A percentile compares a stretch with the other conserved stretches of the same genome.
phyloP scores from a whole-genome alignment of 306 rosid species.

The Clitoria ternatea region DNA sequence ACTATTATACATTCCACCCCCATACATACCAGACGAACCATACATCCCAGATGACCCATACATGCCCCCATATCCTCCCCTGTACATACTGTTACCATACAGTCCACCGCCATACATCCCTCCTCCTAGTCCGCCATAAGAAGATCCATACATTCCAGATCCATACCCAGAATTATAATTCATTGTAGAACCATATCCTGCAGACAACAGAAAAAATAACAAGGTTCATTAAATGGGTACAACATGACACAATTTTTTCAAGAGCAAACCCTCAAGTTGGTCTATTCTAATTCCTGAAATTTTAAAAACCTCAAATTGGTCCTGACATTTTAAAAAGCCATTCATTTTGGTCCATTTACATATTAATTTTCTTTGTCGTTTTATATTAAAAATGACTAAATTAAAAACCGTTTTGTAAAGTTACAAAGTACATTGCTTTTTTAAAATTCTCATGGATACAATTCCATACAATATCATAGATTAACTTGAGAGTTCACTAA shows the following conservation, averaged over 20 bases:
- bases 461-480: too few species aligned
- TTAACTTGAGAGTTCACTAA: too few species aligned
- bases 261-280: too few species aligned
- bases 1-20: constrained; percentile 86
- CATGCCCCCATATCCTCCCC: constrained; percentile 68
- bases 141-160: constrained; percentile 62
- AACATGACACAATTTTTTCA: background rate
- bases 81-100: constrained; percentile 78
- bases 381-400: too few species aligned
- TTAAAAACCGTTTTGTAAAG: too few species aligned
- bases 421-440: too few species aligned
- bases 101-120: constrained; percentile 83
- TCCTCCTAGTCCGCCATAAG: constrained; percentile 51
- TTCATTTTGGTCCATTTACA: too few species aligned
- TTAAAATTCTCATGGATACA: too few species aligned
- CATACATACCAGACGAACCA: constrained; percentile 88
- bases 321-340: too few species aligned
- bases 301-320: too few species aligned
- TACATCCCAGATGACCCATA: constrained; percentile 78
- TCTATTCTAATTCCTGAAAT: too few species aligned
- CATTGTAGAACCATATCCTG: constrained; percentile 73
- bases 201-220: background rate
- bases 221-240: background rate
- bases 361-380: too few species aligned
- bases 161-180: constrained; percentile 62